phyloP scores from a whole-genome alignment of 75 land plant genomes.

The Selaginella moellendorffii region DNA sequence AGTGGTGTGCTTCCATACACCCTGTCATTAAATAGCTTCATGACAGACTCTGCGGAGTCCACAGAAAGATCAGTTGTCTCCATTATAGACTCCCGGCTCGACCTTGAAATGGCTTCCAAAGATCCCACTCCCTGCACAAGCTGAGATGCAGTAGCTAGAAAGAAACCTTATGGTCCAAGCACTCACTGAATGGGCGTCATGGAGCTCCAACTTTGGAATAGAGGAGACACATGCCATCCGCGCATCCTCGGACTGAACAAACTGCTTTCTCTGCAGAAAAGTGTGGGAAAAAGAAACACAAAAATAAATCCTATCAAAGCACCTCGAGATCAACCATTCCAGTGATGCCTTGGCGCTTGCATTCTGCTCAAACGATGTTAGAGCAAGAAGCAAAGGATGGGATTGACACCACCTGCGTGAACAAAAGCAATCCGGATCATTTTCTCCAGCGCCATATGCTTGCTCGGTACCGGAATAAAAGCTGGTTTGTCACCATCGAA shows the following conservation, averaged over 20 bases:
- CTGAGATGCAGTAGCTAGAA: no score
- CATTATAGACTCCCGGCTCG: slow-evolving; percentile 37
- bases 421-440: slow-evolving; percentile 62
- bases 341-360: slow-evolving; percentile 13
- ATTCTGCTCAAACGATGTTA: no score
- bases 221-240: slow-evolving; percentile 40
- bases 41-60: slow-evolving; percentile 48
- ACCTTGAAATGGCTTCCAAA: slow-evolving; percentile 57
- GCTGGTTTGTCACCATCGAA: slow-evolving; percentile 48
- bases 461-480: slow-evolving; percentile 50
- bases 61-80: slow-evolving; percentile 63
- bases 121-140: slow-evolving; percentile 63
- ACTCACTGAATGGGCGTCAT: slow-evolving; percentile 70
- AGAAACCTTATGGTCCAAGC: no score
- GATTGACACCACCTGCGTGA: slow-evolving; percentile 72
- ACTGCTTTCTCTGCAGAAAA: slow-evolving; percentile 33
- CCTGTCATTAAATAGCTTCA: slow-evolving; percentile 55
- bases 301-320: neutral
- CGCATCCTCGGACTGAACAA: slow-evolving; percentile 36
- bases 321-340: slow-evolving; percentile 7
- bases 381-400: no score
- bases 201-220: slow-evolving; percentile 49
- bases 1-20: slow-evolving; percentile 40
- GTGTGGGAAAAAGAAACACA: neutral
- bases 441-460: slow-evolving; percentile 75